Evolutionary conservation across 2,329 filamentous ascomycete species (phyloP), one percentile per base, ranked within the genome.

Genomic region (Aspergillus oerlinghausenensis): DNA sequence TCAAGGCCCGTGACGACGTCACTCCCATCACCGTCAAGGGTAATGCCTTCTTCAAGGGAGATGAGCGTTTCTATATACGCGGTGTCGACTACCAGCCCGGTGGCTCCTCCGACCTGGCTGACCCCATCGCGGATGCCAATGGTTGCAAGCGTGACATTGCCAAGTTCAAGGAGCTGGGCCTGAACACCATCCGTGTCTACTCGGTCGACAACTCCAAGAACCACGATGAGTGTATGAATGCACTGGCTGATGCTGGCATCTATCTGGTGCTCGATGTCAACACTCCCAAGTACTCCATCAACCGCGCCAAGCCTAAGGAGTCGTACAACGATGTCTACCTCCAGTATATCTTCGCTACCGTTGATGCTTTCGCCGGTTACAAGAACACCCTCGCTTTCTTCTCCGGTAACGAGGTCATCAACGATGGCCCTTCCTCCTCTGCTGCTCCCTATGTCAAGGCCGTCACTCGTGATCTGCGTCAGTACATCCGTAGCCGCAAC

Each of bases 141-240:
- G 77, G 81, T 68, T 96, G 92, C 84, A 82, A 84, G 73, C 88
- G 92, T 63, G 91, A 96, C 70, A 88, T 96, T 65, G 76, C 78
- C 52, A 81, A 90, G 72, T 96, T 96, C 85, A 84, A 90, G 79
- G 84, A 91, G 64, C 82, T 97, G 51, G 91, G 92, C 50, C 80
- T 96, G 77, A 97, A 97, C 81, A 92, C 91, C 26, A 82, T 97
- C 70, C 92, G 92, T 75, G 89, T 96, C 60, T 97, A 96, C 82
- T 91, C 88, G 17, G 87, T 95, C 64, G 92, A 97, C 80, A 96
- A 96, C 82, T 87, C 86, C 51, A 78, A 81, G 65, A 77, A 88
- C 74, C 92, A 97, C 77, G 87, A 92, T 67, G 82, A 85, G 60
- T 97, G 92, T 81, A 97, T 97, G 92, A 79, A 82, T 59, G 81